phyloP scores from a whole-genome alignment of 2,329 filamentous ascomycete genomes.

The Stemphylium beticola region DNA sequence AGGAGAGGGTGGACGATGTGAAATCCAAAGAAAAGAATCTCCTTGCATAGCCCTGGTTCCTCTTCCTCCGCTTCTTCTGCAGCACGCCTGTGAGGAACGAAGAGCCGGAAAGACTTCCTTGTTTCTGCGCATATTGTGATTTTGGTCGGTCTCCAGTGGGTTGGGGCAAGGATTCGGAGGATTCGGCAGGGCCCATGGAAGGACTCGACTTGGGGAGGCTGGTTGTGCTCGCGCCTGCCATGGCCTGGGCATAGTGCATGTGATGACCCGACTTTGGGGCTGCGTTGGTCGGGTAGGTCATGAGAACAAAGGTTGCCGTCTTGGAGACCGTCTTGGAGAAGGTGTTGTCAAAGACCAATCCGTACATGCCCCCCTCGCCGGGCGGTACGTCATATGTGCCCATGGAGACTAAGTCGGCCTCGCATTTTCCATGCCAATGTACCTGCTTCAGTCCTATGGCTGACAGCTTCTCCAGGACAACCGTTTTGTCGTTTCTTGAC shows the following conservation, averaged over 20 bases:
- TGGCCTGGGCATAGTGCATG: conserved; percentile 64
- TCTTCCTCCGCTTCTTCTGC: conserved; percentile 89
- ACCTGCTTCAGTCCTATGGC: conserved; percentile 68
- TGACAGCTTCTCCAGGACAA: conserved; percentile 70
- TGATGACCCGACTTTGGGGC: conserved; percentile 77
- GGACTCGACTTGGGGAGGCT: conserved; percentile 51
- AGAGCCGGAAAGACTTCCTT: conserved; percentile 26
- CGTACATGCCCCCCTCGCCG: conserved; percentile 89
- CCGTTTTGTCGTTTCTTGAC: conserved; percentile 72
- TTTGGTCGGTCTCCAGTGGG: conserved; percentile 49
- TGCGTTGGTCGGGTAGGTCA: conserved; percentile 87
- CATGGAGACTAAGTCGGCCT: conserved; percentile 93
- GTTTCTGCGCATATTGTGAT: conserved; percentile 41
- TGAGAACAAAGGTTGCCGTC: conserved; percentile 89
- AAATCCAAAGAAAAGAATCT: conserved; percentile 97
- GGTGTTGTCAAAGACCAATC: conserved; percentile 96
- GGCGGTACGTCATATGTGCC: conserved; percentile 81
- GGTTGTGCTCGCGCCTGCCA: conserved; percentile 55
- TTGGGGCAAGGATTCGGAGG: conserved; percentile 57
- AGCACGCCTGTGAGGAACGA: conserved; percentile 83
- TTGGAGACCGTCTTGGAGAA: conserved; percentile 93
- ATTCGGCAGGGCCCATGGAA: conserved; percentile 53
- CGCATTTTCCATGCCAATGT: conserved; percentile 89
- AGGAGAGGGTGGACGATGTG: conserved; percentile 90
- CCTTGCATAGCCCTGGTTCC: conserved; percentile 89